Base-by-base conservation (phyloP, 1,284 basidiomycete species). In the Trametes sp. region DNA sequence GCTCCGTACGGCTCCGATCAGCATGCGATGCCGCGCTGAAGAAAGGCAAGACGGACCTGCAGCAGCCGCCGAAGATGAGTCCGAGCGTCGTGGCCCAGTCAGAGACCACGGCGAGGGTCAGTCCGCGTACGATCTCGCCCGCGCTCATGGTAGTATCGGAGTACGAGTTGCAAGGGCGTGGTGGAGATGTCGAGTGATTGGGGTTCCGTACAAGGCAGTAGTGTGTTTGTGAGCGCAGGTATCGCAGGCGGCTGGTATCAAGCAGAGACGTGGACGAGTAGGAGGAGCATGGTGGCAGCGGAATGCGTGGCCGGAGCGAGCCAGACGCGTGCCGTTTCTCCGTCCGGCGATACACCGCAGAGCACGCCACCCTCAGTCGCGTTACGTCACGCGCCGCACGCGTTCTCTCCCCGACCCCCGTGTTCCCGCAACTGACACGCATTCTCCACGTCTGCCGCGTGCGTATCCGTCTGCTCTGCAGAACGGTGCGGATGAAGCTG, bases 1-100 rank as follows among this genome's bases (percentile, higher is more conserved):
- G 68, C 4, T 42, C 26, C 42, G 6, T 50, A 24, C 31, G 59
- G 45, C 44, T 73, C 65, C 66, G 26, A 10, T 31, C 31, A 66
- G 61, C 4, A 74, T 73, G 61, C 73, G 69, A 59, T 57, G 73
- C 36, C 9, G 48, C 11, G 4, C 28, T 19, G 23, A 0, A 35
- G n/a, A 19, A 14, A 44, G 28, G n/a, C n/a, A n/a, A 19, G 23
- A 72, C 81, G 72, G 65, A 87, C 89, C 83, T 84, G 77, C 85
- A 87, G 67, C 85, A 87, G 0, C 85, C 85, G 21, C 84, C 84
- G 68, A 86, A 86, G 23, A 86, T 81, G 28, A 86, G 74, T 1
- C 76, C 74, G 31, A 85, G 67, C 33, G 82, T 82, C 33, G 79
- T 70, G 7, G 77, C 57, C 81, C 81, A 84, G 63, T 85, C 83